A percentile compares a stretch with the other conserved stretches of the same genome.
Evolutionary conservation across 768 basidiomycete species (phyloP).

Genomic region (Rhodotorula taiwanensis): DNA sequence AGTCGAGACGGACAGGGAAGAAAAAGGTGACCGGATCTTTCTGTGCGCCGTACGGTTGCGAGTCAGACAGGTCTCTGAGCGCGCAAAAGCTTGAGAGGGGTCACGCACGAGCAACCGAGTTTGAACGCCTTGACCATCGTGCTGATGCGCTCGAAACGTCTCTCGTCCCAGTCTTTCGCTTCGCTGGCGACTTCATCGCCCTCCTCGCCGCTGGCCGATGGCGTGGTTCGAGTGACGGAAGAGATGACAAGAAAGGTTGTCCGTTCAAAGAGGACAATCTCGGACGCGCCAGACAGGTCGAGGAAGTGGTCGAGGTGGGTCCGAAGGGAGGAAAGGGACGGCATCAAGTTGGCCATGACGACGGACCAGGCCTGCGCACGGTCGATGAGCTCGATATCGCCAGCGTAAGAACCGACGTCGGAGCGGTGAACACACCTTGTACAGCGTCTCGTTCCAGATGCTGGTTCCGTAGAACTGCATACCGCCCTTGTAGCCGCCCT

Average conservation of each 20-base stretch:
- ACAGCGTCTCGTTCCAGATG: conserved; percentile 94
- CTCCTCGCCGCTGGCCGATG: conserved; percentile 6
- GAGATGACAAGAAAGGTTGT: conserved; percentile 98
- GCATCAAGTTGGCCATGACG: conserved; percentile 92
- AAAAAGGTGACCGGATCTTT: conserved; percentile 67
- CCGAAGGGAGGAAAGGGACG: conserved; percentile 82
- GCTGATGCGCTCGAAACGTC: conserved; percentile 50
- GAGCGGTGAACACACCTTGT: conserved; percentile 46
- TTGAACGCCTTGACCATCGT: conserved; percentile 96
- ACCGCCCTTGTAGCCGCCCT: conserved; percentile 54
- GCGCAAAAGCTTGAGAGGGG: background rate
- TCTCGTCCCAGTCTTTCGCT: conserved; percentile 44
- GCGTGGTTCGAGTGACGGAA: conserved; percentile 35
- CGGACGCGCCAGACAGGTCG: conserved; percentile 76
- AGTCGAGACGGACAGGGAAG: conserved; percentile 77
- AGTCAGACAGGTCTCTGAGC: background rate
- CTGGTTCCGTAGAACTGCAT: conserved; percentile 65
- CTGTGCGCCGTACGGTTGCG: conserved; percentile 25
- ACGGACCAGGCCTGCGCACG: conserved; percentile 92
- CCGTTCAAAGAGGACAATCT: conserved; percentile 91
- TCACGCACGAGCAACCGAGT: conserved; percentile 68
- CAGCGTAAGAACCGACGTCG: background rate
- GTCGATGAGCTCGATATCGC: too few species aligned
- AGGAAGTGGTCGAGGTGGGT: conserved; percentile 81
- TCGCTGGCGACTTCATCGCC: conserved; percentile 46